Percentiles rank a stretch among this genome's conserved stretches.
Evolutionary conservation across 805 yeast species (phyloP).

Genomic region (Scheffersomyces amazonensis): DNA sequence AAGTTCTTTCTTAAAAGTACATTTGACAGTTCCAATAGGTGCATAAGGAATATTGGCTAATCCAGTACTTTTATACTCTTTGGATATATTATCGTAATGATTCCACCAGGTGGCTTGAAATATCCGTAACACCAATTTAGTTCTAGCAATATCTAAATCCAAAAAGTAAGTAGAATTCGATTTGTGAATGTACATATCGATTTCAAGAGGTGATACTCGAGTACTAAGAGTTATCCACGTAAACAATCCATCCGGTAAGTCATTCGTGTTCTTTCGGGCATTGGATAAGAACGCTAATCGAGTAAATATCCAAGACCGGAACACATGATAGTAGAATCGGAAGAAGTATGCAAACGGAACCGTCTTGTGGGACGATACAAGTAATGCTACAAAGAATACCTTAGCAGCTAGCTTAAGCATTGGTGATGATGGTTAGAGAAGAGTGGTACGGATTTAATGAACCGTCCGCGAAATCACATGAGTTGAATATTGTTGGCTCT

Average conservation of each 20-base stretch:
- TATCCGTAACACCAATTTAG: slow-evolving; percentile 53
- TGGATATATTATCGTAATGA: slow-evolving; percentile 36
- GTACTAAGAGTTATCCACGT: slow-evolving; percentile 42
- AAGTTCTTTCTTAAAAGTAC: slow-evolving; percentile 71
- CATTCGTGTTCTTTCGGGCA: slow-evolving; percentile 27
- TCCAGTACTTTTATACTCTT: slow-evolving; percentile 25
- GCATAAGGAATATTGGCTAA: slow-evolving; percentile 51
- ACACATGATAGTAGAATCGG: slow-evolving; percentile 54
- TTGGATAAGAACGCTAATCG: slow-evolving; percentile 17
- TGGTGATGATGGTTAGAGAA: too few relatives aligned
- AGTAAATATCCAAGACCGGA: slow-evolving; percentile 41
- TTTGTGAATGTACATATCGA: slow-evolving; percentile 86
- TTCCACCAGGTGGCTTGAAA: slow-evolving; percentile 56
- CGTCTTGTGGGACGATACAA: slow-evolving; percentile 53
- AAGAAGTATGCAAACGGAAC: slow-evolving; percentile 65
- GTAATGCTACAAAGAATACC: slow-evolving; percentile 11
- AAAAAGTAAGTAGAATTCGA: slow-evolving; percentile 80
- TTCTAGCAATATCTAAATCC: slow-evolving; percentile 79
- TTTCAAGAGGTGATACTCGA: slow-evolving; percentile 72
- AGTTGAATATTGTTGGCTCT: too few relatives aligned
- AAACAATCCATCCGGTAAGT: slow-evolving; percentile 36
- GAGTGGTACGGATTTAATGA: too few relatives aligned
- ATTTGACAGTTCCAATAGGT: slow-evolving; percentile 74
- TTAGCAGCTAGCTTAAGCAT: too few relatives aligned
- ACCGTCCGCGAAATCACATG: too few relatives aligned